Evolutionary conservation across 176 grass and related monocot species (phyloP).

Genomic region (Oryza nivara): DNA sequence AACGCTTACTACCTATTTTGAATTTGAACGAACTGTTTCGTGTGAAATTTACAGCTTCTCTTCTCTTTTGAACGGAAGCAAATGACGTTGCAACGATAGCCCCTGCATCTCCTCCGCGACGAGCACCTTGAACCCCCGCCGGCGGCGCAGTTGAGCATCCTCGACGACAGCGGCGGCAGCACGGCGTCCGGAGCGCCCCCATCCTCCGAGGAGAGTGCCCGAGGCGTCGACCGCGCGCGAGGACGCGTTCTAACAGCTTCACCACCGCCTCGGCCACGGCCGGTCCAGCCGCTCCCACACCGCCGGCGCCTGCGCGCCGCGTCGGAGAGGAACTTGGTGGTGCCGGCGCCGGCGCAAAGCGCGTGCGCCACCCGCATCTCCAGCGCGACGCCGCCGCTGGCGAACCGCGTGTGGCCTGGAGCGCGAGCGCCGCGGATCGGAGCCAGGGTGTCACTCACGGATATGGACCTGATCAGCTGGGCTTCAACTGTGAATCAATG

Average conservation of each 20-base stretch:
- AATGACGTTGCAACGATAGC: slow-evolving; percentile 21
- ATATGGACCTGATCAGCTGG: no score
- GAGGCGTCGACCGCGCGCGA: slow-evolving; percentile 37
- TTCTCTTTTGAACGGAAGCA: background rate
- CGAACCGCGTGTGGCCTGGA: slow-evolving; percentile 62
- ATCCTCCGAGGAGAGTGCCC: no score
- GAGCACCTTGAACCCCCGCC: no score
- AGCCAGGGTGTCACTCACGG: no score
- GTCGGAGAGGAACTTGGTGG: slow-evolving; percentile 59
- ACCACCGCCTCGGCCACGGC: slow-evolving; percentile 52
- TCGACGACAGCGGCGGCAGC: no score
- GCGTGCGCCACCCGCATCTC: slow-evolving; percentile 76
- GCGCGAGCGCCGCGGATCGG: slow-evolving; percentile 33
- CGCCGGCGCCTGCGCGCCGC: slow-evolving; percentile 45
- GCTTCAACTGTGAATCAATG: no score
- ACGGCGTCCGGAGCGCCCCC: no score
- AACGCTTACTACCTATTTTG: background rate
- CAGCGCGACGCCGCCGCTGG: slow-evolving; percentile 61
- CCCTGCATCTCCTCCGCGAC: slow-evolving; percentile 32
- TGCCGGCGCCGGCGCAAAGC: slow-evolving; percentile 68
- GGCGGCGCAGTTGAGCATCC: no score
- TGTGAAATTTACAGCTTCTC: slow-evolving; percentile 5
- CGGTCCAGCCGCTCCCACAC: slow-evolving; percentile 54
- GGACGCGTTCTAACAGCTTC: slow-evolving; percentile 41
- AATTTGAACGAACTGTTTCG: no score